Base-by-base conservation (phyloP, 495 filamentous ascomycete species). In the Patellaria atrata region DNA sequence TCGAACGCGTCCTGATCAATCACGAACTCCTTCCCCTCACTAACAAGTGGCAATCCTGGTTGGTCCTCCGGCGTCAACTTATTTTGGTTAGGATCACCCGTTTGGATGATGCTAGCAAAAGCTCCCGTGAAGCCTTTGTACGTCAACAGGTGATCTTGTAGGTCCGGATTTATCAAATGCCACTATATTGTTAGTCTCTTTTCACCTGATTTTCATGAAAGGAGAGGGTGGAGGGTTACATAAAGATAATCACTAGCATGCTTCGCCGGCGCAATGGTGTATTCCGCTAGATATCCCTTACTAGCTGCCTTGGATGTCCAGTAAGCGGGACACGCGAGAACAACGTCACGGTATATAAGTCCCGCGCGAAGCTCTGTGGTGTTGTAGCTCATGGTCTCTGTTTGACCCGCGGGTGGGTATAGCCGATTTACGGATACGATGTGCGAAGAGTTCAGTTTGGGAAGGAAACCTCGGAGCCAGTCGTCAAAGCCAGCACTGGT, bases 81-180 rank as follows among this genome's bases (percentile, higher is more conserved):
- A 39, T 68, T 57, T 10, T 59, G 55, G 42, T 75, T 75, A 3
- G 71, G 68, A 45, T 73, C 59, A 2, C 70, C 71, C 0, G 67
- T 74, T 36, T 64, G 55, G 36, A 75, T 65, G 52, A 75, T 74
- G 27, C 61, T 67, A 1, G 68, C 70, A 22, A 74, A 66, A 1
- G 72, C 67, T 19, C 72, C 73, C 0, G 71, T 56, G 42, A 62
- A 76, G 9, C 69, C 72, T 10, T 65, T 30, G 37, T 76, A 76
- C 9, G 68, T 59, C 2, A 71, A 42, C 0, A 62, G 63, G 25
- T 75, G 53, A 11, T 54, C 56, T 37, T 60, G 46, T 40, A 73
- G 70, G n/a, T 70, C 48, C 1, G 64, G 21, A 38, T 73, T 74
- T 32, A 73, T 45, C 17, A 47, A 45, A 40, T 76, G 64, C 70